Conservation (phyloP, 495 filamentous ascomycete genomes). For the Aspergillus sclerotioniger region DNA sequence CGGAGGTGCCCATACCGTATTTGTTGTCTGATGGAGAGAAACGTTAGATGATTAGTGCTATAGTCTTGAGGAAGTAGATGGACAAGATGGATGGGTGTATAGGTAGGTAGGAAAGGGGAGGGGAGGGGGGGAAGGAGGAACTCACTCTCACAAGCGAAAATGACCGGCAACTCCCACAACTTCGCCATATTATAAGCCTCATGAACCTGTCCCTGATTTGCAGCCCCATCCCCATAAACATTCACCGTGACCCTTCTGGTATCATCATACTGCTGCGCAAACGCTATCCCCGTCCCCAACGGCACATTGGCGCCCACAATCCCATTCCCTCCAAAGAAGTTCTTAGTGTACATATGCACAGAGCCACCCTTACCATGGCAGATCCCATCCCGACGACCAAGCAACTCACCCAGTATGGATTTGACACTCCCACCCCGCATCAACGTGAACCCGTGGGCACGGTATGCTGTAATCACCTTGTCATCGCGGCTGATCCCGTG, state of each 20-base stretch:
- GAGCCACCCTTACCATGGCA: constrained; percentile 91
- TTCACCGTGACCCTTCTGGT: constrained; percentile 73
- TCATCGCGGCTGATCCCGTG: constrained; percentile 81
- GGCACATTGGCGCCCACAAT: constrained; percentile 94
- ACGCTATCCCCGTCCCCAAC: constrained; percentile 85
- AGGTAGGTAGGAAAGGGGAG: neutral
- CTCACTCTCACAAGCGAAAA: constrained; percentile 93
- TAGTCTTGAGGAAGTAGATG: neutral
- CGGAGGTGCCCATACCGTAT: constrained; percentile 95
- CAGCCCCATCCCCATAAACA: constrained; percentile 88
- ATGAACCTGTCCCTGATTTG: constrained; percentile 94
- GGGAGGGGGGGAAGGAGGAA: constrained; percentile 9
- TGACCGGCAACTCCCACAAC: constrained; percentile 84
- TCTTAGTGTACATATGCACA: constrained; percentile 96
- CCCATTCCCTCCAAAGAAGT: constrained; percentile 92
- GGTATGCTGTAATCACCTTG: constrained; percentile 89
- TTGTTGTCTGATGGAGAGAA: constrained; percentile 71
- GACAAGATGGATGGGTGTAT: neutral
- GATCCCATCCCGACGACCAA: constrained; percentile 84
- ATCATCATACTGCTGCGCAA: constrained; percentile 82
- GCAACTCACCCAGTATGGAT: constrained; percentile 85
- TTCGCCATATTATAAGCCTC: constrained; percentile 98
- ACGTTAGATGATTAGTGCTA: neutral
- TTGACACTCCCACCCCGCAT: constrained; percentile 87
- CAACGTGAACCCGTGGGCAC: constrained; percentile 88